Evolutionary conservation across 768 basidiomycete genomes (phyloP).

Genomic region (Boletales sp.): DNA sequence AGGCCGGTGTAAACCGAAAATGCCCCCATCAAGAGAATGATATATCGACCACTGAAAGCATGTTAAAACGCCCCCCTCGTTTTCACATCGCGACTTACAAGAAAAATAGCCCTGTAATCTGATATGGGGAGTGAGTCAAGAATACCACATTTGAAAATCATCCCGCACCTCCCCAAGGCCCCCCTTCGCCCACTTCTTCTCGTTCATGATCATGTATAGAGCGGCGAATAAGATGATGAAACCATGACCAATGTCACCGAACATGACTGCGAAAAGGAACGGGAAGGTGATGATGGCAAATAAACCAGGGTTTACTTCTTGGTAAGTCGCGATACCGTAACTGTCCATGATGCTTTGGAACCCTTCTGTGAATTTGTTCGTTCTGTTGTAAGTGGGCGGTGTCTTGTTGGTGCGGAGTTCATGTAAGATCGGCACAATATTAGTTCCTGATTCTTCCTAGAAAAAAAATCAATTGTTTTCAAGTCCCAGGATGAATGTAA

Average conservation of each 20-base stretch:
- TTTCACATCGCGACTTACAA: slow-evolving; percentile 54
- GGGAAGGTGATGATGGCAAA: slow-evolving; percentile 94
- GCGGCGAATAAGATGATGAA: slow-evolving; percentile 76
- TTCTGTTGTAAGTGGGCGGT: slow-evolving; percentile 92
- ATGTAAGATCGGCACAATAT: slow-evolving; percentile 86
- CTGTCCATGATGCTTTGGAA: slow-evolving; percentile 99
- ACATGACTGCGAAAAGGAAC: slow-evolving; percentile 99
- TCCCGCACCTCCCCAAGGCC: slow-evolving; percentile 69
- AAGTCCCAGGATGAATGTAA: background rate
- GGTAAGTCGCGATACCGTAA: slow-evolving; percentile 91
- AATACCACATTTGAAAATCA: background rate
- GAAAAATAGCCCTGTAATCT: slow-evolving; percentile 90
- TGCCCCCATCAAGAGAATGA: slow-evolving; percentile 96
- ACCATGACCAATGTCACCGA: slow-evolving; percentile 98
- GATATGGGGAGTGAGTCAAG: slow-evolving; percentile 12
- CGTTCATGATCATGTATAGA: slow-evolving; percentile 80
- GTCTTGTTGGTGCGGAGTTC: slow-evolving; percentile 87
- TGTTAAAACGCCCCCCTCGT: slow-evolving; percentile 13
- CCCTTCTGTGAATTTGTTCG: slow-evolving; percentile 93
- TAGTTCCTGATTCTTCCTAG: slow-evolving; percentile 90
- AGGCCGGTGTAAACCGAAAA: slow-evolving; percentile 97
- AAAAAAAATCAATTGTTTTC: background rate
- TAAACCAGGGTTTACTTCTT: slow-evolving; percentile 95
- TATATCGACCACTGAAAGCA: slow-evolving; percentile 84
- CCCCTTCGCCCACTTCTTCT: slow-evolving; percentile 70